phyloP scores from a whole-genome alignment of 768 basidiomycete species.

The Tricholoma sp. region DNA sequence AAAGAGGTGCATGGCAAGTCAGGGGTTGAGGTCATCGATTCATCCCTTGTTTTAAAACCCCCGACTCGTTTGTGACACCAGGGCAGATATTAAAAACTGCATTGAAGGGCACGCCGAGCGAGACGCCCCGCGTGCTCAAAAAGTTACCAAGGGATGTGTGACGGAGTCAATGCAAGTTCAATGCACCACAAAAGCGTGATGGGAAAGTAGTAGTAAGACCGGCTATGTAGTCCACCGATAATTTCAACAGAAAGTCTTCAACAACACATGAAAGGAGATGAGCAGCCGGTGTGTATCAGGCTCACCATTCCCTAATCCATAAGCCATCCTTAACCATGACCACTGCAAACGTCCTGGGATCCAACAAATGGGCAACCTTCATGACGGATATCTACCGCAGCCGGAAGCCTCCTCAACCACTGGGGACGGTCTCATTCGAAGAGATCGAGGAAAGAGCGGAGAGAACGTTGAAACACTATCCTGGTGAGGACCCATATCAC shows the following conservation, averaged over 20 bases:
- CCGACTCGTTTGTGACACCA: slow-evolving; percentile 17
- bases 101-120: slow-evolving; percentile 44
- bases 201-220: too few species aligned
- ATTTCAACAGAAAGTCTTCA: too few species aligned
- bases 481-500: slow-evolving; percentile 28
- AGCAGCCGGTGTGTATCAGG: too few species aligned
- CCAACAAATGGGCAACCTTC: slow-evolving; percentile 34
- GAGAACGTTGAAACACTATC: slow-evolving; percentile 54
- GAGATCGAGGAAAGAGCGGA: slow-evolving; percentile 64
- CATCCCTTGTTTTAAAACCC: not conserved
- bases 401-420: slow-evolving; percentile 35
- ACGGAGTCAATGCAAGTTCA: too few species aligned
- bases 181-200: too few species aligned
- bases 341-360: not conserved
- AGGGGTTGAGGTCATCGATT: too few species aligned
- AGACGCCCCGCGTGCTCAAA: slow-evolving; percentile 48
- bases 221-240: too few species aligned
- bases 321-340: too few species aligned
- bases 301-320: too few species aligned
- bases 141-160: too few species aligned
- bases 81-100: slow-evolving; percentile 60
- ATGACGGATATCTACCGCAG: slow-evolving; percentile 35
- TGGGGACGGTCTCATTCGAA: slow-evolving; percentile 57
- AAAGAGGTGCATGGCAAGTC: too few species aligned
- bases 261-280: too few species aligned